A percentile compares a stretch with the other conserved stretches of the same genome.
phyloP scores from a whole-genome alignment of 73 alveolate genomes.

The Durusdinium trenchii region DNA sequence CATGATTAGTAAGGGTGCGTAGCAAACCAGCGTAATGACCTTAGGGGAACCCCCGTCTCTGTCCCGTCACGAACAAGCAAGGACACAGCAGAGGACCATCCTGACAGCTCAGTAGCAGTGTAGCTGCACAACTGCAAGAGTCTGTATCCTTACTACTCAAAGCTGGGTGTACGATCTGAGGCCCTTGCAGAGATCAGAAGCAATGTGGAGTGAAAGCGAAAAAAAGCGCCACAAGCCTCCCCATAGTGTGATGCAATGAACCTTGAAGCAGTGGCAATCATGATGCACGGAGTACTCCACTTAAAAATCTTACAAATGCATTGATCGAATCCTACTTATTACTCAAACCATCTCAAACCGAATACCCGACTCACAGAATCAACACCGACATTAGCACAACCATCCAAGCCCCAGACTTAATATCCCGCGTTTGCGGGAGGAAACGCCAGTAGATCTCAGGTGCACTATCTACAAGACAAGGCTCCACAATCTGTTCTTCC shows the following conservation, averaged over 20 bases:
- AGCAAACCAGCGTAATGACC: constrained; percentile 54
- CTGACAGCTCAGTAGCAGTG: too few relatives aligned
- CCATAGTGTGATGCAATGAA: constrained; percentile 82
- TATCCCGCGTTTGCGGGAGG: constrained; percentile 60
- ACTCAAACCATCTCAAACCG: too few relatives aligned
- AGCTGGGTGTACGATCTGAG: neutral
- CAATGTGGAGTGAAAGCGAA: constrained; percentile 79
- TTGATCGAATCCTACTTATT: too few relatives aligned
- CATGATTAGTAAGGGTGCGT: constrained; percentile 45
- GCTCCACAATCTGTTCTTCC: too few relatives aligned
- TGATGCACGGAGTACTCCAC: too few relatives aligned
- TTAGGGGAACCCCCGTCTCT: too few relatives aligned
- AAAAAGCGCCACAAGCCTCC: constrained; percentile 76
- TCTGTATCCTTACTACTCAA: neutral
- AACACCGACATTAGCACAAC: too few relatives aligned
- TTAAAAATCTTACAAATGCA: too few relatives aligned
- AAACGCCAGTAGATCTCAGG: constrained; percentile 84
- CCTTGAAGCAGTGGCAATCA: neutral
- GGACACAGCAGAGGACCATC: too few relatives aligned
- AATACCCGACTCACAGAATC: too few relatives aligned
- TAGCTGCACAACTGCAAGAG: too few relatives aligned
- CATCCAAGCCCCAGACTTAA: neutral
- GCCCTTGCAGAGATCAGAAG: constrained; percentile 40
- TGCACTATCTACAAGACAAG: neutral
- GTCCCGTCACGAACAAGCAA: too few relatives aligned